Conservation (phyloP, 1,284 basidiomycete genomes). For the Rhodotorula sp. region DNA sequence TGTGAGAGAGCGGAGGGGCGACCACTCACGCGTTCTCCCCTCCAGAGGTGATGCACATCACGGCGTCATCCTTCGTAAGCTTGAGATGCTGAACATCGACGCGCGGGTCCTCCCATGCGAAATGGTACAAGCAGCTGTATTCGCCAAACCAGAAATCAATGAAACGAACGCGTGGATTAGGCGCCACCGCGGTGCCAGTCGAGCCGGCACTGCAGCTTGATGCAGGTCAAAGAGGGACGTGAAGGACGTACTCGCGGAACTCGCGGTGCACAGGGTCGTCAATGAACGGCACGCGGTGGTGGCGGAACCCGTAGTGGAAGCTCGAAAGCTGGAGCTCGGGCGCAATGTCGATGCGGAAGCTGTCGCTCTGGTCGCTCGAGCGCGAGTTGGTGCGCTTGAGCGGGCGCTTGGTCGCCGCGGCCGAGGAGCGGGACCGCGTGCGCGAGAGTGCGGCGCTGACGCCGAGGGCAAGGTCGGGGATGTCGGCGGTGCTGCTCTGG, state of each 20-base stretch:
- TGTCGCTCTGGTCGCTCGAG: conserved; percentile 28
- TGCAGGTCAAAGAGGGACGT: too few species aligned
- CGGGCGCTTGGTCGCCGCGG: conserved; percentile 12
- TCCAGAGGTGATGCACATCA: conserved; percentile 75
- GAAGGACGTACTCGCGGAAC: conserved; percentile 57
- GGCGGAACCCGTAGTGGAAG: conserved; percentile 71
- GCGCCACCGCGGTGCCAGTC: too few species aligned
- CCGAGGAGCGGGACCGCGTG: conserved; percentile 34
- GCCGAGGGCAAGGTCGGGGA: conserved; percentile 35
- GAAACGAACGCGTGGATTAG: too few species aligned
- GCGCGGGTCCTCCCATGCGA: conserved; percentile 77
- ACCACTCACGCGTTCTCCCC: conserved; percentile 67
- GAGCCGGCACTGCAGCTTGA: too few species aligned
- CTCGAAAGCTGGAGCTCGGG: conserved; percentile 52
- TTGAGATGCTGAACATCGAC: conserved; percentile 72
- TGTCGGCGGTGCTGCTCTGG: conserved; percentile 7
- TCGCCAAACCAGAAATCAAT: too few species aligned
- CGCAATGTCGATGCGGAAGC: conserved; percentile 39
- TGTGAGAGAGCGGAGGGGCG: too few species aligned
- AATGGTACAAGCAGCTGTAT: conserved; percentile 17
- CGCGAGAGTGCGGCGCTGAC: conserved; percentile 42
- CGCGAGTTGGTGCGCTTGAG: conserved; percentile 22
- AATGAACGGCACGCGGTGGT: conserved; percentile 68
- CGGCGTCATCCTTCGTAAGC: conserved; percentile 64
- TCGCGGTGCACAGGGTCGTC: conserved; percentile 71